These are phyloP conservation scores for Vanrija pseudolonga DNA, from an alignment of 1,284 basidiomycete species.

Conservation along the genomic window DNA sequence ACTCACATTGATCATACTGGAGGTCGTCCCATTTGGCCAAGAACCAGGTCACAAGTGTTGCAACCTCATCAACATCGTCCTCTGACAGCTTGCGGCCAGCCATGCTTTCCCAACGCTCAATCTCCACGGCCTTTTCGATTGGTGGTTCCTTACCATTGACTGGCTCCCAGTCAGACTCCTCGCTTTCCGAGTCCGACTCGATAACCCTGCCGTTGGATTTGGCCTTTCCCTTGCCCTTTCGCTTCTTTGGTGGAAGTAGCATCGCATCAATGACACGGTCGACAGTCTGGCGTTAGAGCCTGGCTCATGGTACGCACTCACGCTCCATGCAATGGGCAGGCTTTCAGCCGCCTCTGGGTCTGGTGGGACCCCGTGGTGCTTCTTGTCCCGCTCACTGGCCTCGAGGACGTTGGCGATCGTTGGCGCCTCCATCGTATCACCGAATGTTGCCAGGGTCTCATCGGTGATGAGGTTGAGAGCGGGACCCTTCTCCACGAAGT, in stretches of 20 bases:
- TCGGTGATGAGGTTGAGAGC: conserved; percentile 62
- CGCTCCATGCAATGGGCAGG: conserved; percentile 58
- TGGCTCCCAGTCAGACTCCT: conserved; percentile 7
- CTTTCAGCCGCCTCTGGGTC: conserved; percentile 62
- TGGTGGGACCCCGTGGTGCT: conserved; percentile 43
- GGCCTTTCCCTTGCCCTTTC: conserved; percentile 22
- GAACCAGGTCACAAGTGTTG: conserved; percentile 39
- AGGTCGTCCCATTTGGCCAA: conserved; percentile 82
- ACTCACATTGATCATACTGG: conserved; percentile 77
- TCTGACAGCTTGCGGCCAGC: conserved; percentile 53
- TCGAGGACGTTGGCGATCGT: conserved; percentile 32
- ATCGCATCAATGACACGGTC: conserved; percentile 75
- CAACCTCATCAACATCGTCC: conserved; percentile 59
- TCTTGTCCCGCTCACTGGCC: conserved; percentile 8
- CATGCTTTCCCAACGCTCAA: conserved; percentile 58
- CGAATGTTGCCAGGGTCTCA: conserved; percentile 40
- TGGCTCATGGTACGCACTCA: conserved; percentile 13
- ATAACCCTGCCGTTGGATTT: conserved; percentile 23
- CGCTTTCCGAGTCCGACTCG: conserved; percentile 27
- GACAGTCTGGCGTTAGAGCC: conserved; percentile 54
- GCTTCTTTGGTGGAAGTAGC: conserved; percentile 52
- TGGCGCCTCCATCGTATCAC: conserved; percentile 46
- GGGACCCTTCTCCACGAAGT: conserved; percentile 69
- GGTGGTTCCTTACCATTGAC: not conserved
- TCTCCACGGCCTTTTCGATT: conserved; percentile 17